Conservation (phyloP, 768 basidiomycete genomes). For the Grammothele lineata region DNA sequence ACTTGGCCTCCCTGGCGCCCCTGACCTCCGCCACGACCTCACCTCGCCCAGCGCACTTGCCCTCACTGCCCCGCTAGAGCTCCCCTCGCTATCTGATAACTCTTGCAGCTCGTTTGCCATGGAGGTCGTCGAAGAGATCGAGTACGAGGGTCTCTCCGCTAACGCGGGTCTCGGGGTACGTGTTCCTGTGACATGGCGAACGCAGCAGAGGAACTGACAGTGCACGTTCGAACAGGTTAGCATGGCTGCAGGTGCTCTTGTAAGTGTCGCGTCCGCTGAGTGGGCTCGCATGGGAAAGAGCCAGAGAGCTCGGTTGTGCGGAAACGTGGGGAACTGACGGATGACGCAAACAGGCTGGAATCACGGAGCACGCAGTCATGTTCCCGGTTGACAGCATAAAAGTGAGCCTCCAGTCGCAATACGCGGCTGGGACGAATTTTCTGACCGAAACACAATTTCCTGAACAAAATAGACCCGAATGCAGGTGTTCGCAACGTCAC, state of each 20-base stretch:
- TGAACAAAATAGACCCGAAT: slow-evolving; percentile 98
- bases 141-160: slow-evolving; percentile 64
- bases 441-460: too few relatives aligned
- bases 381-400: slow-evolving; percentile 99
- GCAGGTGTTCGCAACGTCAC: slow-evolving; percentile 92
- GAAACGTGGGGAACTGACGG: too few relatives aligned
- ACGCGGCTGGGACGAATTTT: too few relatives aligned
- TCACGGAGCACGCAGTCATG: slow-evolving; percentile 99
- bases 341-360: slow-evolving; percentile 70
- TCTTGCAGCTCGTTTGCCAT: too few relatives aligned
- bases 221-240: slow-evolving; percentile 62
- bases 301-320: not conserved
- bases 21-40: slow-evolving; percentile 23
- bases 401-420: slow-evolving; percentile 46
- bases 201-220: slow-evolving; percentile 7
- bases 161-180: slow-evolving; percentile 77
- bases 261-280: slow-evolving; percentile 39
- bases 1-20: too few relatives aligned
- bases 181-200: not conserved
- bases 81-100: too few relatives aligned
- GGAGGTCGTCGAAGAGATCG: slow-evolving; percentile 44
- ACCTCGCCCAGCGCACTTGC: slow-evolving; percentile 23
- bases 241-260: slow-evolving; percentile 95
- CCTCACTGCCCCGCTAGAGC: not conserved
- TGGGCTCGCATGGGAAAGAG: not conserved